Conservation (phyloP, 345 rosid species). For the Reutealis trisperma region DNA sequence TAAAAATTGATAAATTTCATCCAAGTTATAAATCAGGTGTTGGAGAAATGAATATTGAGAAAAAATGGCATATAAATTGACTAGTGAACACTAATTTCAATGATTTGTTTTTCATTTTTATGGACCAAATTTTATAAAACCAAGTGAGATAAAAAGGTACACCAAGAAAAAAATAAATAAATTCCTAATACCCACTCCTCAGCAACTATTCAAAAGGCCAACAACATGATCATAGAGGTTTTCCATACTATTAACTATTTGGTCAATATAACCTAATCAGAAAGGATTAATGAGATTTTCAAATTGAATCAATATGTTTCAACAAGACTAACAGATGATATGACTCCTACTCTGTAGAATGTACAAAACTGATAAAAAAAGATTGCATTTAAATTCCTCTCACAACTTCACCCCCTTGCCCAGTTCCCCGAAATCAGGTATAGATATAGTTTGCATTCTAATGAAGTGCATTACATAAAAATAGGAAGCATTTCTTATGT, state of each 20-base stretch:
- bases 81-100: background rate
- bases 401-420: background rate
- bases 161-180: background rate
- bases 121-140: background rate
- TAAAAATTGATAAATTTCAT: conserved; percentile 18
- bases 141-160: background rate
- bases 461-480: no score
- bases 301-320: no score
- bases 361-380: background rate
- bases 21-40: background rate
- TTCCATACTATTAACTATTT: no score
- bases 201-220: background rate
- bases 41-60: background rate
- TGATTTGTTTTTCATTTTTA: background rate
- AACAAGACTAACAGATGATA: no score
- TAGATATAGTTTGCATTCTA: background rate
- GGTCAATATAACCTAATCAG: background rate
- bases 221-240: background rate
- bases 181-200: background rate
- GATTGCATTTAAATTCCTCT: background rate
- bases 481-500: no score
- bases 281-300: no score
- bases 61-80: background rate
- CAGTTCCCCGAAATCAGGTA: background rate
- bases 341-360: no score